These are phyloP conservation scores for Meripilus lineatus DNA, from an alignment of 1,284 basidiomycete species.

Conservation along the genomic window DNA sequence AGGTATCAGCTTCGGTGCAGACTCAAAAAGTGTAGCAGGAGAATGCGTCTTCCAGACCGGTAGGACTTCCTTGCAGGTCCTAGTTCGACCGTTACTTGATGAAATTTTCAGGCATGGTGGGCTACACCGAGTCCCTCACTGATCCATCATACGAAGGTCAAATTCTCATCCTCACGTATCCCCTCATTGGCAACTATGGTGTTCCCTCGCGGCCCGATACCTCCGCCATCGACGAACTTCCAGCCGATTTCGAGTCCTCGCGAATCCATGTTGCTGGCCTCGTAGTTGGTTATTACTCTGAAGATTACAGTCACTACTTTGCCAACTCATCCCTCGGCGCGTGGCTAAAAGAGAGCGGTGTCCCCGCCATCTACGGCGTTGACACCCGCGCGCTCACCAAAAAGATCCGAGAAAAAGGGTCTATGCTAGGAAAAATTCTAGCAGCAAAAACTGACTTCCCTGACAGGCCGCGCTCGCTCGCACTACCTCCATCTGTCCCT, in stretches of 20 bases:
- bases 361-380: conserved; percentile 95
- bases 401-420: conserved; percentile 91
- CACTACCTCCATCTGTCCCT: conserved; percentile 32
- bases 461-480: conserved; percentile 25
- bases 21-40: conserved; percentile 87
- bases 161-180: conserved; percentile 97
- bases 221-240: conserved; percentile 57
- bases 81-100: neutral
- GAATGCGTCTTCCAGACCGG: conserved; percentile 99
- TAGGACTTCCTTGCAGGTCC: conserved; percentile 36
- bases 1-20: conserved; percentile 92
- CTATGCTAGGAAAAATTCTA: conserved; percentile 84
- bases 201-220: conserved; percentile 75
- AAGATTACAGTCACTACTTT: conserved; percentile 94
- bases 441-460: conserved; percentile 48
- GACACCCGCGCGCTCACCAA: conserved; percentile 98
- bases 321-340: conserved; percentile 83
- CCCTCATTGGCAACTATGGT: conserved; percentile 97
- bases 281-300: conserved; percentile 91
- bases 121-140: conserved; percentile 97
- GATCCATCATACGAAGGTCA: conserved; percentile 99
- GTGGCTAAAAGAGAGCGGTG: conserved; percentile 94
- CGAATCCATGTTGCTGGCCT: conserved; percentile 92
- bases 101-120: conserved; percentile 83
- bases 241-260: conserved; percentile 88